These are phyloP conservation scores for Paramyrothecium roridum DNA, from an alignment of 2,329 filamentous ascomycete genomes.

Conservation along the genomic window DNA sequence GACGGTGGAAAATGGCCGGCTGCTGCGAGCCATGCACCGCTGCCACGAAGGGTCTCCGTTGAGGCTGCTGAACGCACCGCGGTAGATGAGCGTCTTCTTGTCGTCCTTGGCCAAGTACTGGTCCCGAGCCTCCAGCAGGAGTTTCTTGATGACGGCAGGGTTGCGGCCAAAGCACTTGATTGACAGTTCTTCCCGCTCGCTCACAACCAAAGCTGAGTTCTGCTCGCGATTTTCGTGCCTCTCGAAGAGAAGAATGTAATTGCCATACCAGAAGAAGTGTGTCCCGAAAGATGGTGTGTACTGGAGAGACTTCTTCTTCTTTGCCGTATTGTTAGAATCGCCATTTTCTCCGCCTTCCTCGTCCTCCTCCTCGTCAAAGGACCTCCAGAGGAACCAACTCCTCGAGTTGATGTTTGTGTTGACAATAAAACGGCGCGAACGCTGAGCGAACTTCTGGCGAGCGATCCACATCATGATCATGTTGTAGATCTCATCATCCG, in stretches of 20 bases:
- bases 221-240: slow-evolving; percentile 47
- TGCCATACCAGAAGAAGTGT: slow-evolving; percentile 67
- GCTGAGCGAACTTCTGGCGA: slow-evolving; percentile 56
- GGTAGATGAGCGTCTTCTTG: slow-evolving; percentile 63
- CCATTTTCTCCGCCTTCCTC: slow-evolving; percentile 37
- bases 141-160: slow-evolving; percentile 57
- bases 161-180: slow-evolving; percentile 61
- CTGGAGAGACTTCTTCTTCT: slow-evolving; percentile 44
- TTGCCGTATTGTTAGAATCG: slow-evolving; percentile 17
- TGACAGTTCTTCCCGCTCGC: slow-evolving; percentile 55
- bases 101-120: slow-evolving; percentile 56
- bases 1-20: slow-evolving; percentile 62
- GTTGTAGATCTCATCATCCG: slow-evolving; percentile 71
- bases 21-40: slow-evolving; percentile 58
- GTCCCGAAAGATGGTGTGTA: slow-evolving; percentile 67
- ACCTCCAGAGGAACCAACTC: slow-evolving; percentile 44
- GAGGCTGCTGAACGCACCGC: slow-evolving; percentile 43
- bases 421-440: slow-evolving; percentile 60
- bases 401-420: slow-evolving; percentile 59
- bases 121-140: slow-evolving; percentile 56
- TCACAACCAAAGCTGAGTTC: slow-evolving; percentile 33
- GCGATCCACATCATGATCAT: slow-evolving; percentile 70
- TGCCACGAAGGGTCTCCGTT: slow-evolving; percentile 51
- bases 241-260: slow-evolving; percentile 55
- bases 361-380: slow-evolving; percentile 42